Evolutionary conservation across 805 yeast species (phyloP).

Genomic region (Saccharomycopsis oosterbeekiorum): DNA sequence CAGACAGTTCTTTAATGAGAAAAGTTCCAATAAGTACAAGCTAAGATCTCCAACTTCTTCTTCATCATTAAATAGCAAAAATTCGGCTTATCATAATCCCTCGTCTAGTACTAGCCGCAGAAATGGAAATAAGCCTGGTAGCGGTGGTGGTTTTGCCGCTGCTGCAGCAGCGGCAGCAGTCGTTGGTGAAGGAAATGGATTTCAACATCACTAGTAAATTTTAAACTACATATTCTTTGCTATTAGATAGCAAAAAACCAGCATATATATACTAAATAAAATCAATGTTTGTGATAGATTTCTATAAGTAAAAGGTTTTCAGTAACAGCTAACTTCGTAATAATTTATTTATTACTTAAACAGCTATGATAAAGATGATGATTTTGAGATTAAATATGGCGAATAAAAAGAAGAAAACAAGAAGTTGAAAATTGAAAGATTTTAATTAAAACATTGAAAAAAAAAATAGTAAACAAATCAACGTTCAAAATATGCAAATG

Average conservation of each 20-base stretch:
- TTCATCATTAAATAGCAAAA: not conserved
- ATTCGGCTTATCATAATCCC: not conserved
- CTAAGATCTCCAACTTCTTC: not conserved
- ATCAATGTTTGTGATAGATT: not conserved
- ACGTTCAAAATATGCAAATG: not conserved
- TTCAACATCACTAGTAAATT: not conserved
- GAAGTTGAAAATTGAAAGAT: not conserved
- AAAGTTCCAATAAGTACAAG: not conserved
- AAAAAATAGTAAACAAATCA: not conserved
- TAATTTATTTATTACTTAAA: no score
- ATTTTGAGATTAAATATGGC: not conserved
- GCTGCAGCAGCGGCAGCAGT: slow-evolving; percentile 29
- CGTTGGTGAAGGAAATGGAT: slow-evolving; percentile 16
- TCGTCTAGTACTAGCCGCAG: not conserved
- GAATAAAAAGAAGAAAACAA: not conserved
- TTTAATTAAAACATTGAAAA: no score
- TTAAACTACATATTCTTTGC: not conserved
- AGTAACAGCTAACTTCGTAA: no score
- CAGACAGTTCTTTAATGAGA: not conserved
- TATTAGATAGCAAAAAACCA: no score
- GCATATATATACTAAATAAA: not conserved
- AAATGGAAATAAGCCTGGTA: not conserved
- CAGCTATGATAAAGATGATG: not conserved
- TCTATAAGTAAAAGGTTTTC: not conserved
- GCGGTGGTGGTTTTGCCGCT: slow-evolving; percentile 21